Conservation (phyloP, 805 yeast species). For the Pichia ethanolica region DNA sequence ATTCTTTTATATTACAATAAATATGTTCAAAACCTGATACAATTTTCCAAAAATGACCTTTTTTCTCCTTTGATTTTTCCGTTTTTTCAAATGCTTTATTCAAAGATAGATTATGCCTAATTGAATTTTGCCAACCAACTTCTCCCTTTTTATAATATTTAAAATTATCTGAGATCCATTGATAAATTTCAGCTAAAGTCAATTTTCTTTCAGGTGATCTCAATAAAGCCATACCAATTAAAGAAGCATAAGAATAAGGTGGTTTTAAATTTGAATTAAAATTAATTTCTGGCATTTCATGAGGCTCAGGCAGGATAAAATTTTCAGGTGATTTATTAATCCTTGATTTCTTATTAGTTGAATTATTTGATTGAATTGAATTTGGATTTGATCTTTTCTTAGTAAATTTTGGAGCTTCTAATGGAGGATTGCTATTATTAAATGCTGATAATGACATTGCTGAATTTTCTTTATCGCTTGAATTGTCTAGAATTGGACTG, state of each 20-base stretch:
- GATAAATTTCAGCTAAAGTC: constrained; percentile 77
- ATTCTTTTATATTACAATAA: constrained; percentile 58
- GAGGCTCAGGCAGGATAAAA: constrained; percentile 29
- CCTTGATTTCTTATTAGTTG: constrained; percentile 13
- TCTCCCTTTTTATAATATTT: constrained; percentile 76
- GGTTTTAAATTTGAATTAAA: constrained; percentile 64
- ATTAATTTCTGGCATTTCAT: constrained; percentile 33
- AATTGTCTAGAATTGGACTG: constrained; percentile 6
- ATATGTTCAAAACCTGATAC: constrained; percentile 76
- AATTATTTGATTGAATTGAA: background rate
- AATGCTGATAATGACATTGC: no score
- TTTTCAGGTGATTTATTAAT: constrained; percentile 23
- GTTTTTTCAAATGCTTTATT: constrained; percentile 91
- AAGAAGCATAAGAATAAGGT: constrained; percentile 87
- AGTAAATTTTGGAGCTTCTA: constrained; percentile 8
- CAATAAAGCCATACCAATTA: constrained; percentile 88
- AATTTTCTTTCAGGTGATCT: constrained; percentile 67
- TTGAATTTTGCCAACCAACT: constrained; percentile 97
- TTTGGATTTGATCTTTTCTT: constrained; percentile 8
- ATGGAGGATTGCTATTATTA: background rate
- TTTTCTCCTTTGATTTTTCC: constrained; percentile 83
- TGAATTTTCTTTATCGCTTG: constrained; percentile 4
- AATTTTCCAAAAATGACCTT: constrained; percentile 91
- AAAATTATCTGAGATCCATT: constrained; percentile 86
- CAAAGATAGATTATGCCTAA: constrained; percentile 85